Conservation (phyloP, 2,329 filamentous ascomycete genomes). For the Pseudonectria foliicola region DNA sequence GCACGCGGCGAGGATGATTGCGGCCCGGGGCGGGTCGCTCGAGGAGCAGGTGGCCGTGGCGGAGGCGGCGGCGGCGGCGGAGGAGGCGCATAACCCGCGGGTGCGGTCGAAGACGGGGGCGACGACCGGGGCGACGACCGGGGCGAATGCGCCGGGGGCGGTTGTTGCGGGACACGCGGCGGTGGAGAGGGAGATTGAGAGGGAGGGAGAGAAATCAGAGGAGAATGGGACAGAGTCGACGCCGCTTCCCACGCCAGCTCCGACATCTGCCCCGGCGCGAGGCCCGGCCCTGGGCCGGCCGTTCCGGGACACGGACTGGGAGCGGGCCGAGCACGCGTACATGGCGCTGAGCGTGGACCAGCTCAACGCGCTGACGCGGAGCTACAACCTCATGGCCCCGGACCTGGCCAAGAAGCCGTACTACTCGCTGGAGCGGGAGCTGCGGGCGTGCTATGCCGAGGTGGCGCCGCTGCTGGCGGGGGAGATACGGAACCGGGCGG, state of each 20-base stretch:
- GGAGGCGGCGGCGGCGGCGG: constrained; percentile 66
- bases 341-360: constrained; percentile 67
- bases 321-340: constrained; percentile 65
- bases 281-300: constrained; percentile 42
- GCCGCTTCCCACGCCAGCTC: background rate
- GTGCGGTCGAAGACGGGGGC: constrained; percentile 31
- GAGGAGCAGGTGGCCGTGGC: constrained; percentile 67
- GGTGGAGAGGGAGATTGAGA: constrained; percentile 7
- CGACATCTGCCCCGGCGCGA: constrained; percentile 2
- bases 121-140: constrained; percentile 38
- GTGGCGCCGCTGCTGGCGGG: constrained; percentile 69
- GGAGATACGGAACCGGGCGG: constrained; percentile 64
- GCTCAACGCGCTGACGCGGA: constrained; percentile 72
- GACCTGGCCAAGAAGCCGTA: constrained; percentile 91
- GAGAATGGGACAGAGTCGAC: constrained; percentile 1
- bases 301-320: constrained; percentile 75
- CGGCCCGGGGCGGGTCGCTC: constrained; percentile 67
- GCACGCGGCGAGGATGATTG: constrained; percentile 71
- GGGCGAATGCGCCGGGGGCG: constrained; percentile 43
- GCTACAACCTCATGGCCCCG: constrained; percentile 93
- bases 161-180: constrained; percentile 34
- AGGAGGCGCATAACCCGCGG: constrained; percentile 57
- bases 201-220: too few relatives aligned
- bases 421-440: constrained; percentile 74
- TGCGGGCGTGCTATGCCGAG: constrained; percentile 75